A percentile compares a stretch with the other conserved stretches of the same genome.
These are phyloP conservation scores for Hymenoscyphus scutula DNA, from an alignment of 2,329 filamentous ascomycete species.

Conservation along the genomic window DNA sequence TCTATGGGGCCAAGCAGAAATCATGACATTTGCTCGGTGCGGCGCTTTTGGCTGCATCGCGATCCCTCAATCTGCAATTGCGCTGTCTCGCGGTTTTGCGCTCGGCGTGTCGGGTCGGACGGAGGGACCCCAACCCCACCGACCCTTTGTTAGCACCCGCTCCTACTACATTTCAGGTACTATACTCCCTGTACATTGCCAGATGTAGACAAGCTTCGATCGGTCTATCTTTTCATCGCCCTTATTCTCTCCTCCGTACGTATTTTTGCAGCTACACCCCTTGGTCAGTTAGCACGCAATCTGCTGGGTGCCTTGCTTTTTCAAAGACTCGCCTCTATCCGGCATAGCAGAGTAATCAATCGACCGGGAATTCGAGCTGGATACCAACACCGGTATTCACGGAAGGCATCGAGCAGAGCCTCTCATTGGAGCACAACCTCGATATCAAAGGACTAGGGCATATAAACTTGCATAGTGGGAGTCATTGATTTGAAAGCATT, in stretches of 20 bases:
- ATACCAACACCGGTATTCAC: neutral
- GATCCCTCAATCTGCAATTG: neutral
- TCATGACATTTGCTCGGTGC: slow-evolving; percentile 4
- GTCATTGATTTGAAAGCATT: slow-evolving; percentile 19
- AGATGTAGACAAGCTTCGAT: neutral
- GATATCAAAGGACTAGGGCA: neutral
- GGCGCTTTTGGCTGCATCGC: neutral
- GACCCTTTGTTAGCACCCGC: neutral
- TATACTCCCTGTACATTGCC: slow-evolving; percentile 12
- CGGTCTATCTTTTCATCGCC: neutral
- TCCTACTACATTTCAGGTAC: neutral
- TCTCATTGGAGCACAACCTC: neutral
- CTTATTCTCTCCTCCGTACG: neutral
- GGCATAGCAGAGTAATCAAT: neutral
- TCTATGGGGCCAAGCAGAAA: neutral
- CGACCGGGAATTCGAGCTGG: neutral
- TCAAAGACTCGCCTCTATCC: neutral
- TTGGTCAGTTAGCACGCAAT: neutral
- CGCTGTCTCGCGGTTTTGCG: neutral
- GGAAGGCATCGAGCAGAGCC: neutral
- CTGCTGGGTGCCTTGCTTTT: neutral
- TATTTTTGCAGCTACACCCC: neutral
- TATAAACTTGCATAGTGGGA: slow-evolving; percentile 8
- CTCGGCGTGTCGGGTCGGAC: slow-evolving; percentile 23
- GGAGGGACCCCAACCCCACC: neutral